A percentile compares a stretch with the other conserved stretches of the same genome.
Conservation (phyloP, 2,329 filamentous ascomycete genomes). For the Monilinia laxa region DNA sequence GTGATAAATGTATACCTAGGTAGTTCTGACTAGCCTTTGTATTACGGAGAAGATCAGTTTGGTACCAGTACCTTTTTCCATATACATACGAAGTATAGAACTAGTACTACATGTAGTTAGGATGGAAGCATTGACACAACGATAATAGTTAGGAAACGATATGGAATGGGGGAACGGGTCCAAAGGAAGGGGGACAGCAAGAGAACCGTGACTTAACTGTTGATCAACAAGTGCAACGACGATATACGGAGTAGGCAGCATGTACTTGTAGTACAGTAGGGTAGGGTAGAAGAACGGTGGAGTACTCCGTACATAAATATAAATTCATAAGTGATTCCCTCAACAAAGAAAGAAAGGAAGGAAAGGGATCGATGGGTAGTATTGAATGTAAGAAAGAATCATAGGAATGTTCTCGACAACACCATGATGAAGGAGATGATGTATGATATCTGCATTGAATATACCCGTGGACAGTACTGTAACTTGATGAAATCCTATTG, state of each 20-base stretch:
- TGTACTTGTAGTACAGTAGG: too few relatives aligned
- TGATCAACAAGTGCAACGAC: not conserved
- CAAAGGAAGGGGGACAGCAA: slow-evolving; percentile 7
- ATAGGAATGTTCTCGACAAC: not conserved
- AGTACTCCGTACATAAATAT: too few relatives aligned
- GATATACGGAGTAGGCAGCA: too few relatives aligned
- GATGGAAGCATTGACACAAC: slow-evolving; percentile 8
- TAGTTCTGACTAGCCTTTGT: not conserved
- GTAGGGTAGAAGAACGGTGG: not conserved
- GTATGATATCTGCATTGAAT: slow-evolving; percentile 2
- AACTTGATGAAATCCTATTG: not conserved
- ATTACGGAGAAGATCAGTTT: not conserved
- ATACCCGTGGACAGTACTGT: too few relatives aligned
- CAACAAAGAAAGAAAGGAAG: not conserved
- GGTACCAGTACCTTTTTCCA: not conserved
- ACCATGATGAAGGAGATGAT: not conserved
- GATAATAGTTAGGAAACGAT: not conserved
- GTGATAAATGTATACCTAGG: not conserved
- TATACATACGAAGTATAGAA: not conserved
- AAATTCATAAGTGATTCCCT: not conserved
- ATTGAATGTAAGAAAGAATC: not conserved
- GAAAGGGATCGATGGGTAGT: not conserved
- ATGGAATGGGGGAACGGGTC: not conserved
- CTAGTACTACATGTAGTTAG: slow-evolving; percentile 10
- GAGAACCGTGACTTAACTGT: slow-evolving; percentile 10